A percentile compares a stretch with the other conserved stretches of the same genome.
phyloP scores from a whole-genome alignment of 768 basidiomycete genomes.

The Hydnomerulius pinastri region DNA sequence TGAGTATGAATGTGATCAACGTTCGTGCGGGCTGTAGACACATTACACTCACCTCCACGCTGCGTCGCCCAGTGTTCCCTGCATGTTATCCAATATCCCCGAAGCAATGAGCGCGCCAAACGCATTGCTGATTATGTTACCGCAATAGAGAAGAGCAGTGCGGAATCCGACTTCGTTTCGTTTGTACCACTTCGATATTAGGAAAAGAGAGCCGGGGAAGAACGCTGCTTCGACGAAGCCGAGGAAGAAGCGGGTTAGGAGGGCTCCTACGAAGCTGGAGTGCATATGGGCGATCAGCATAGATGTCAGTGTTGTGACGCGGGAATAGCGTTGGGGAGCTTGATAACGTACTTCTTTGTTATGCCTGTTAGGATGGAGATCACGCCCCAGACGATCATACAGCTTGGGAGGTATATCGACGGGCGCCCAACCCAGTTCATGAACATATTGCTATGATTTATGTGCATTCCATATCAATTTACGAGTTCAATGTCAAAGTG shows the following conservation, averaged over 20 bases:
- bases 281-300: not conserved
- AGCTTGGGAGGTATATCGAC: conserved; percentile 59
- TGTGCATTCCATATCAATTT: too few relatives aligned
- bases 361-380: conserved; percentile 29
- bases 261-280: not conserved
- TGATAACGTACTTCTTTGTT: not conserved
- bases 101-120: conserved; percentile 49
- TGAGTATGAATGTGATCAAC: conserved; percentile 18
- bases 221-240: conserved; percentile 4
- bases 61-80: conserved; percentile 44
- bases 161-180: conserved; percentile 40
- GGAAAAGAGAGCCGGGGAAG: not conserved
- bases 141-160: conserved; percentile 42
- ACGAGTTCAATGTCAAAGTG: too few relatives aligned
- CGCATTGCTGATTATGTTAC: conserved; percentile 49
- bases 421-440: conserved; percentile 63
- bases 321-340: too few relatives aligned
- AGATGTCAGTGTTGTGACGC: too few relatives aligned
- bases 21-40: not conserved
- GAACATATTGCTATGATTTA: conserved; percentile 56
- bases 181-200: conserved; percentile 21
- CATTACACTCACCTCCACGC: conserved; percentile 46
- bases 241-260: conserved; percentile 6
- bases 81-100: conserved; percentile 45
- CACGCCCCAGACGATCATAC: conserved; percentile 69